Evolutionary conservation across 2,329 filamentous ascomycete genomes (phyloP).

Genomic region (Trichoderma sp.): DNA sequence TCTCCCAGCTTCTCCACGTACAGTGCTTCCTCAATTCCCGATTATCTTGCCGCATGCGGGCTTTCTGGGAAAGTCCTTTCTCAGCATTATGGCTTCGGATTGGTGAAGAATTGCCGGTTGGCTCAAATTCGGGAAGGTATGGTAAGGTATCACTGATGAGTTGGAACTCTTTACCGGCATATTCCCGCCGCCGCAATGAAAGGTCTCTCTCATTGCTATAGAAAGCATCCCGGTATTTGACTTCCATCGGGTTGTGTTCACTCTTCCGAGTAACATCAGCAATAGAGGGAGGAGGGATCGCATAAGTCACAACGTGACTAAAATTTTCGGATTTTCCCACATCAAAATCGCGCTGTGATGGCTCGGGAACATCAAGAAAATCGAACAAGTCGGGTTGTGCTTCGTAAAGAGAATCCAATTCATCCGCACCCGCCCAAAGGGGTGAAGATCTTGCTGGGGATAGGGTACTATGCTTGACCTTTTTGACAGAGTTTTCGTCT

Average conservation of each 20-base stretch:
- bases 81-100: neutral
- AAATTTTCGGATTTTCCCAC: neutral
- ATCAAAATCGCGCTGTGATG: neutral
- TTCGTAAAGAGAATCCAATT: neutral
- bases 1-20: slow-evolving; percentile 66
- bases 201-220: slow-evolving; percentile 85
- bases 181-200: slow-evolving; percentile 71
- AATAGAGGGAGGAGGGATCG: slow-evolving; percentile 29
- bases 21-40: slow-evolving; percentile 50
- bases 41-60: slow-evolving; percentile 49
- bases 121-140: slow-evolving; percentile 76
- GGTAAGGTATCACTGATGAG: slow-evolving; percentile 72
- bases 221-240: slow-evolving; percentile 80
- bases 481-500: neutral
- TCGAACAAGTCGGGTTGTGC: neutral
- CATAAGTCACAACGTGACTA: slow-evolving; percentile 25
- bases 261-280: slow-evolving; percentile 25
- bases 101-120: slow-evolving; percentile 41
- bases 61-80: slow-evolving; percentile 41
- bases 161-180: slow-evolving; percentile 82
- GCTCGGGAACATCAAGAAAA: neutral
- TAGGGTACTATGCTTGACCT: neutral
- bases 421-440: neutral
- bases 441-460: neutral
- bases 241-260: slow-evolving; percentile 49